Conservation (phyloP, 2,329 filamentous ascomycete species). For the Alternaria brassicicola region DNA sequence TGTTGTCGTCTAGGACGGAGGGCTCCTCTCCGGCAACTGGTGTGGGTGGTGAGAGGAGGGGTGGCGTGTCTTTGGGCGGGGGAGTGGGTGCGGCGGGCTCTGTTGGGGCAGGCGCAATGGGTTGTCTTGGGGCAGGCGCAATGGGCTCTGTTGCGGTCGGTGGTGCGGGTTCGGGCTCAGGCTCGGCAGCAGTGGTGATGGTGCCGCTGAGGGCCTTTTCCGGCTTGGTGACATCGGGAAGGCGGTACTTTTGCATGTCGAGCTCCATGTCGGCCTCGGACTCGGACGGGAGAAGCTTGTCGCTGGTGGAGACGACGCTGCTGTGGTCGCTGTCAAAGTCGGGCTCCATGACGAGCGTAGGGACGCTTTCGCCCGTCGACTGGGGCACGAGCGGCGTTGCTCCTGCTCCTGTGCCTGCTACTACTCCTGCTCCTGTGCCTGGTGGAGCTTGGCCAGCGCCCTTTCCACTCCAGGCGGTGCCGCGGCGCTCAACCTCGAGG, state of each 20-base stretch:
- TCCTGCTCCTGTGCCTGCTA: neutral
- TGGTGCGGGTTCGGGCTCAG: slow-evolving; percentile 46
- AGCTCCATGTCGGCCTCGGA: slow-evolving; percentile 53
- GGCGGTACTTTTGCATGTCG: slow-evolving; percentile 74
- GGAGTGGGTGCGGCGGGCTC: slow-evolving; percentile 7
- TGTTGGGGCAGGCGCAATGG: slow-evolving; percentile 1
- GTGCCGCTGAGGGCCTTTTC: slow-evolving; percentile 54
- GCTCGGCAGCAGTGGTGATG: slow-evolving; percentile 42
- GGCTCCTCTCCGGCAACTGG: slow-evolving; percentile 43
- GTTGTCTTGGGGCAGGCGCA: slow-evolving; percentile 11
- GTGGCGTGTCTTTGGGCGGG: slow-evolving; percentile 14
- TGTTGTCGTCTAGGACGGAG: slow-evolving; percentile 42
- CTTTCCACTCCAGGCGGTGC: slow-evolving; percentile 72
- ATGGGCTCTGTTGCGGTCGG: slow-evolving; percentile 39
- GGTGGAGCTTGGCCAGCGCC: slow-evolving; percentile 8
- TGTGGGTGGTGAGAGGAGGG: slow-evolving; percentile 44
- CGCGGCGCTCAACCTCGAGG: slow-evolving; percentile 66
- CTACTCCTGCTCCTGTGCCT: neutral
- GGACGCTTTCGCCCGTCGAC: slow-evolving; percentile 47
- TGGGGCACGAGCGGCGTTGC: slow-evolving; percentile 37
- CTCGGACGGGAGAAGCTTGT: slow-evolving; percentile 59
- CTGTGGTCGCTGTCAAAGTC: slow-evolving; percentile 55
- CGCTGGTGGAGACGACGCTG: slow-evolving; percentile 59
- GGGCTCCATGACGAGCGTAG: slow-evolving; percentile 47
- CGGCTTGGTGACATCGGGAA: slow-evolving; percentile 74